A percentile compares a stretch with the other conserved stretches of the same genome.
phyloP scores from a whole-genome alignment of 2,329 filamentous ascomycete species.

The Calonectria hawksworthii region DNA sequence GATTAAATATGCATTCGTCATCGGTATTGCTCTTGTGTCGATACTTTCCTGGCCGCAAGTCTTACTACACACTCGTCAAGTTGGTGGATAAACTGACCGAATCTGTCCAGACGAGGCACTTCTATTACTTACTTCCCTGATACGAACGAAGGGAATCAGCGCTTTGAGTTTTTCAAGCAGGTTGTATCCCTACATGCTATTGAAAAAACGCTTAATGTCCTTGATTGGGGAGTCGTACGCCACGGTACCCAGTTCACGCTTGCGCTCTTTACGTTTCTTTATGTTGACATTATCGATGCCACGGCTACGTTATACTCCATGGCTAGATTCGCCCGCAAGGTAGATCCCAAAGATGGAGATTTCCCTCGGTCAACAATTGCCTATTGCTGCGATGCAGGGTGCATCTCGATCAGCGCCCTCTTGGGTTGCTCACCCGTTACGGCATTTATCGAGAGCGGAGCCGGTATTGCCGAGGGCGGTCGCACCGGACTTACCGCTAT shows the following conservation, averaged over 20 bases:
- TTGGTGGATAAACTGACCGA: neutral
- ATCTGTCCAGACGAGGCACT: slow-evolving; percentile 56
- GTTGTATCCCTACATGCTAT: slow-evolving; percentile 85
- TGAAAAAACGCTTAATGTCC: slow-evolving; percentile 72
- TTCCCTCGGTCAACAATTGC: slow-evolving; percentile 86
- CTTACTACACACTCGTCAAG: slow-evolving; percentile 15
- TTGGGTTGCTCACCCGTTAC: slow-evolving; percentile 78
- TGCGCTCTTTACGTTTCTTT: slow-evolving; percentile 80
- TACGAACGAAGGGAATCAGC: slow-evolving; percentile 72
- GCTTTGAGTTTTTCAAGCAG: slow-evolving; percentile 85
- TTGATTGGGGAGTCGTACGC: slow-evolving; percentile 76
- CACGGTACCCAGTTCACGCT: slow-evolving; percentile 80
- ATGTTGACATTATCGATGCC: slow-evolving; percentile 80
- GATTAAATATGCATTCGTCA: slow-evolving; percentile 84
- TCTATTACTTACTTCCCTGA: slow-evolving; percentile 83
- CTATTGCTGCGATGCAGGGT: slow-evolving; percentile 75
- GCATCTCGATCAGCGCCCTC: slow-evolving; percentile 76
- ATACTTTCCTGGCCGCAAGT: slow-evolving; percentile 85
- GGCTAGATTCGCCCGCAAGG: slow-evolving; percentile 76
- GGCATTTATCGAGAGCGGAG: slow-evolving; percentile 78
- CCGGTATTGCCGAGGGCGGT: slow-evolving; percentile 79
- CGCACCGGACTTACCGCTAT: slow-evolving; percentile 78
- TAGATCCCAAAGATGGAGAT: slow-evolving; percentile 74
- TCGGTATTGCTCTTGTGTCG: slow-evolving; percentile 82
- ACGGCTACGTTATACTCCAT: slow-evolving; percentile 81